These are phyloP conservation scores for Fusarium coffeatum DNA, from an alignment of 2,329 filamentous ascomycete species.

Conservation along the genomic window DNA sequence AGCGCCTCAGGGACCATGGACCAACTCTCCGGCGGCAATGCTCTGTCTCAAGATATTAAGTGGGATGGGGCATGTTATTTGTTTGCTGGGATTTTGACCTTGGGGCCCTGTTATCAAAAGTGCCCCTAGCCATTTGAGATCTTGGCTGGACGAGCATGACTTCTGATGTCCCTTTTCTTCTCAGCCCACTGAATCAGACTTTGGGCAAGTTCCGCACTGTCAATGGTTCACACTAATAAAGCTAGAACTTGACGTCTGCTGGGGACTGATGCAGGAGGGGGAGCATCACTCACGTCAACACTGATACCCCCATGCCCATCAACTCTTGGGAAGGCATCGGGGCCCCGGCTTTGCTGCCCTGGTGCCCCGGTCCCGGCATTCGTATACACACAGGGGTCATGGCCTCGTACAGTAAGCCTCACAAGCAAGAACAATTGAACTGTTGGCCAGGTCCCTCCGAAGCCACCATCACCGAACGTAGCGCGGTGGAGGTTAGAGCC, in stretches of 20 bases:
- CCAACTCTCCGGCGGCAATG: constrained; percentile 7
- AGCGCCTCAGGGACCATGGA: constrained; percentile 7
- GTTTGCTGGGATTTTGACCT: constrained; percentile 12
- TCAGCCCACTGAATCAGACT: constrained; percentile 15
- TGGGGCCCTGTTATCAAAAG: constrained; percentile 20
- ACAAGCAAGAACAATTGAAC: constrained; percentile 14
- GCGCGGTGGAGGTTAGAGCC: constrained; percentile 22
- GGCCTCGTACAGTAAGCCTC: constrained; percentile 38
- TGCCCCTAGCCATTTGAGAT: constrained; percentile 12
- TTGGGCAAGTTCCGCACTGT: constrained; percentile 18
- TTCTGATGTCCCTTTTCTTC: background rate
- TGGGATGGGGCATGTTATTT: constrained; percentile 7
- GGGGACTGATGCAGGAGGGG: constrained; percentile 24
- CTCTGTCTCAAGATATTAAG: constrained; percentile 11
- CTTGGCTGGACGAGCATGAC: constrained; percentile 14
- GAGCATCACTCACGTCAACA: constrained; percentile 22
- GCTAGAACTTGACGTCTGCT: constrained; percentile 17
- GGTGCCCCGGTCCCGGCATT: constrained; percentile 35
- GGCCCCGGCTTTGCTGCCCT: constrained; percentile 34
- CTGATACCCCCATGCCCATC: constrained; percentile 21
- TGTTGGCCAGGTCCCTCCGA: constrained; percentile 15
- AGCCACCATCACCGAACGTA: constrained; percentile 25
- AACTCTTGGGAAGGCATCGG: constrained; percentile 25
- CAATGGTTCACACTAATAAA: constrained; percentile 24
- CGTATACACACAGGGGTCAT: constrained; percentile 33